Conservation (phyloP, 2,329 filamentous ascomycete genomes). For the Grosmannia huntii region DNA sequence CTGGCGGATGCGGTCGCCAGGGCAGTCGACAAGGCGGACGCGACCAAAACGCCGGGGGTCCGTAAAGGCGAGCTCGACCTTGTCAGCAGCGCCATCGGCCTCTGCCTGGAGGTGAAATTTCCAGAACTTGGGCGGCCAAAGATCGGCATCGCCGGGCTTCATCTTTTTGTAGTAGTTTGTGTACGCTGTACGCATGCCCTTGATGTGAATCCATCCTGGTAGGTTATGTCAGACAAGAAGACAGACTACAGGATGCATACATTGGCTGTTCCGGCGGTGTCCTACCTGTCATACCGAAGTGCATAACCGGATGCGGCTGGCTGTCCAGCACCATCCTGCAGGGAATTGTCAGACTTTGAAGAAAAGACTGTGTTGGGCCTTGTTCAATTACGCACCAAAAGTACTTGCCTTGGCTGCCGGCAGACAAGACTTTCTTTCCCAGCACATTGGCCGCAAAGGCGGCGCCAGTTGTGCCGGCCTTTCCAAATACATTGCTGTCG, state of each 20-base stretch:
- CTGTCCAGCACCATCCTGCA: conserved; percentile 47
- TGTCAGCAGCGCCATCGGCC: conserved; percentile 20
- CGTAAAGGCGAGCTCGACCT: conserved; percentile 61
- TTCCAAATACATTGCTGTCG: conserved; percentile 79
- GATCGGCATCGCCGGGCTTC: conserved; percentile 40
- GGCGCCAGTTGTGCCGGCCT: conserved; percentile 66
- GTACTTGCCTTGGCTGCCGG: conserved; percentile 88
- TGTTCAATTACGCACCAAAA: conserved; percentile 51
- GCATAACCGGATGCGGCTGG: conserved; percentile 78
- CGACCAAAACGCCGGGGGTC: conserved; percentile 70
- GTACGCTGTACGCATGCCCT: conserved; percentile 62
- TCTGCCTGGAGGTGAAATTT: conserved; percentile 68
- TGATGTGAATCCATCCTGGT: conserved; percentile 74
- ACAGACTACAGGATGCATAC: neutral
- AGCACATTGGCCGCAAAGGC: conserved; percentile 62
- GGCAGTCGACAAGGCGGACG: conserved; percentile 71
- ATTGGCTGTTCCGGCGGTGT: neutral
- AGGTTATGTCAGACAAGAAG: neutral
- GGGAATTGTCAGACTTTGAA: neutral
- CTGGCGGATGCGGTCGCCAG: conserved; percentile 61
- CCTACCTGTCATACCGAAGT: conserved; percentile 60
- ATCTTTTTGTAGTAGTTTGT: conserved; percentile 70
- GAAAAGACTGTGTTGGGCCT: neutral
- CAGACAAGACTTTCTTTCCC: conserved; percentile 55
- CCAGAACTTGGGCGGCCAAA: conserved; percentile 83